Evolutionary conservation across 1,284 basidiomycete genomes (phyloP).

Genomic region (Cutaneotrichosporon mucoides): DNA sequence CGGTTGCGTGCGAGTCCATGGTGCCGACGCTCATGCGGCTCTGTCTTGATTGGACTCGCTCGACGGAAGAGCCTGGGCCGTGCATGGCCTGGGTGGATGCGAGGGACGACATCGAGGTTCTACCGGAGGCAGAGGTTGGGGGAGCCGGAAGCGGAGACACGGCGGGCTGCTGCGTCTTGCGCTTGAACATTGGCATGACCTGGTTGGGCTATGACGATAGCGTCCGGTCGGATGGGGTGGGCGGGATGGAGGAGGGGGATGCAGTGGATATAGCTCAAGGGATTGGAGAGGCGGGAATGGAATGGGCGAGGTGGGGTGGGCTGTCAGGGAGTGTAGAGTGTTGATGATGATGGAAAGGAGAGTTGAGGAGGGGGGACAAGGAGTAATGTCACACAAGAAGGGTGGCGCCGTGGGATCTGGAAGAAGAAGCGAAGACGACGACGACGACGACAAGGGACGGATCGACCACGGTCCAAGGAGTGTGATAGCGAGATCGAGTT

Average conservation of each 20-base stretch:
- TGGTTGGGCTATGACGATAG: not conserved
- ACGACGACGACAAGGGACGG: no score
- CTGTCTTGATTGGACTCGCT: slow-evolving; percentile 1
- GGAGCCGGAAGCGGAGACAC: slow-evolving; percentile 6
- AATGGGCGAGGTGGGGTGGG: no score
- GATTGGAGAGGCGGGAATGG: no score
- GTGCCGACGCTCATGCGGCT: slow-evolving; percentile 14
- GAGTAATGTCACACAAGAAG: no score
- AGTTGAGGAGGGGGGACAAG: no score
- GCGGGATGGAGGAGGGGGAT: not conserved
- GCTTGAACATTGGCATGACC: slow-evolving; percentile 13
- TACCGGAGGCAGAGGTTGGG: not conserved
- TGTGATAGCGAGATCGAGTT: no score
- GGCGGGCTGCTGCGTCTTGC: slow-evolving; percentile 6
- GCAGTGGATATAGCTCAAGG: no score
- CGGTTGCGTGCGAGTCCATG: slow-evolving; percentile 5
- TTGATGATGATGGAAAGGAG: no score
- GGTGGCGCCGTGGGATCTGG: no score
- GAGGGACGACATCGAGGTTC: slow-evolving; percentile 13
- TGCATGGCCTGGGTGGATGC: slow-evolving; percentile 6
- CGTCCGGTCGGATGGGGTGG: not conserved
- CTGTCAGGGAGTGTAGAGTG: no score
- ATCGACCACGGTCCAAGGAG: no score
- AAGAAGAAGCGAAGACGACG: no score
- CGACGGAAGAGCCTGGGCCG: slow-evolving; percentile 4